Evolutionary conservation across 306 rosid genomes (phyloP).

Genomic region (Fragaria nilgerrensis): DNA sequence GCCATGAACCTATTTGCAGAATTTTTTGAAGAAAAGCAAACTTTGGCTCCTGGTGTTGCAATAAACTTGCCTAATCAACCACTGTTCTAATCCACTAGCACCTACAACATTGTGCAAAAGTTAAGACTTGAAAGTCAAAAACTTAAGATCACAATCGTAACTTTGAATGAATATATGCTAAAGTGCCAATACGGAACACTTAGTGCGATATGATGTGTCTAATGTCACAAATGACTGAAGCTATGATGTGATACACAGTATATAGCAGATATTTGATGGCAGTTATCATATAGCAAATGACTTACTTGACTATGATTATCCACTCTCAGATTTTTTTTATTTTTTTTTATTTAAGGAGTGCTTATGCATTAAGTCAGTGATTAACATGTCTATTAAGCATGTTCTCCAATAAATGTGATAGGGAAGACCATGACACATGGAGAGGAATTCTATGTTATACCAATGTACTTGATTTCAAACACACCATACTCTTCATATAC

Average conservation of each 20-base stretch:
- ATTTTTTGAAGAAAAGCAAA: background rate
- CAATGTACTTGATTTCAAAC: background rate
- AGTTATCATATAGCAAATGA: background rate
- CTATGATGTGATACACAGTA: background rate
- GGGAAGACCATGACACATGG: background rate
- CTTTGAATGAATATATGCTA: background rate
- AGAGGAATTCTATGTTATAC: background rate
- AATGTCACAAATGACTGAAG: background rate
- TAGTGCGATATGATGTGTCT: background rate
- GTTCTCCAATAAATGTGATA: background rate
- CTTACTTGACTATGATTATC: background rate
- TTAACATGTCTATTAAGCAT: background rate
- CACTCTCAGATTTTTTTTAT: background rate
- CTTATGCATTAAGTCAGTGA: background rate
- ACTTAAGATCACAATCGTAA: slow-evolving; percentile 10
- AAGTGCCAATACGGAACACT: background rate
- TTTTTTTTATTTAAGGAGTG: too few species aligned
- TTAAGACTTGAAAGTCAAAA: slow-evolving; percentile 15
- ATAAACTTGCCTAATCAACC: background rate
- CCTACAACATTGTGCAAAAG: slow-evolving; percentile 10
- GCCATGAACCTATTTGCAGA: slow-evolving; percentile 1
- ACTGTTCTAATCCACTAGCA: background rate
- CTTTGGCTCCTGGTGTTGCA: background rate
- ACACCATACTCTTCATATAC: background rate
- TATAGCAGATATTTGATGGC: background rate